Evolutionary conservation across 192 early-diverging fungal genomes (phyloP).

Genomic region (Gigaspora rosea): DNA sequence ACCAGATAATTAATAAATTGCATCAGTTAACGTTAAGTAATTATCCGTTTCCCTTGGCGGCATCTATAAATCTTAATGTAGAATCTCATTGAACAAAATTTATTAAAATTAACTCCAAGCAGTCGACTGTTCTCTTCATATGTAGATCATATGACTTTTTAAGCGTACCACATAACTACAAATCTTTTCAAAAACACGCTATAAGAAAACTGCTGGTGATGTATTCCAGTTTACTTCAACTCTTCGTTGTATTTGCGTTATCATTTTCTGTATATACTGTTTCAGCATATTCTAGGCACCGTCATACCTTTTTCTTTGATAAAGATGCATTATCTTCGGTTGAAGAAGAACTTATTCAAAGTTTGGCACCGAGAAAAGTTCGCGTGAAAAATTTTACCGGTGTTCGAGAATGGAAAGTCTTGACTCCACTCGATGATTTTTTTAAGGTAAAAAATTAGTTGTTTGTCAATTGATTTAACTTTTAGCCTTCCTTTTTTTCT

Average conservation of each 20-base stretch:
- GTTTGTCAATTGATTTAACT: neutral
- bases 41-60: too few relatives aligned
- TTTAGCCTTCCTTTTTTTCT: neutral
- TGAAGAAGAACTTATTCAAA: neutral
- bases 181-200: too few relatives aligned
- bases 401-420: slow-evolving; percentile 1
- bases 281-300: neutral
- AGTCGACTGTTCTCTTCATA: too few relatives aligned
- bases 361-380: neutral
- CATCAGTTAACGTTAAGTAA: too few relatives aligned
- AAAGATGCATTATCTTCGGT: neutral
- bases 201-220: too few relatives aligned
- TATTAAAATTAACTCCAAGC: too few relatives aligned
- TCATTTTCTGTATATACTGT: neutral
- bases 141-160: too few relatives aligned
- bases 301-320: slow-evolving; percentile 11
- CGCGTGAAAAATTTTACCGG: neutral
- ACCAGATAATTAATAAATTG: too few relatives aligned
- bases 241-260: neutral
- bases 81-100: too few relatives aligned
- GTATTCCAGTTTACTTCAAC: neutral
- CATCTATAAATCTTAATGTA: too few relatives aligned
- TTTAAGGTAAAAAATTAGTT: neutral
- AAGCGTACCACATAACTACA: too few relatives aligned
- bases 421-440: neutral